Percentiles rank a stretch among this genome's conserved stretches.
Evolutionary conservation across 371 early-diverging fungal species (phyloP).

Genomic region (Lichtheimia ornata): DNA sequence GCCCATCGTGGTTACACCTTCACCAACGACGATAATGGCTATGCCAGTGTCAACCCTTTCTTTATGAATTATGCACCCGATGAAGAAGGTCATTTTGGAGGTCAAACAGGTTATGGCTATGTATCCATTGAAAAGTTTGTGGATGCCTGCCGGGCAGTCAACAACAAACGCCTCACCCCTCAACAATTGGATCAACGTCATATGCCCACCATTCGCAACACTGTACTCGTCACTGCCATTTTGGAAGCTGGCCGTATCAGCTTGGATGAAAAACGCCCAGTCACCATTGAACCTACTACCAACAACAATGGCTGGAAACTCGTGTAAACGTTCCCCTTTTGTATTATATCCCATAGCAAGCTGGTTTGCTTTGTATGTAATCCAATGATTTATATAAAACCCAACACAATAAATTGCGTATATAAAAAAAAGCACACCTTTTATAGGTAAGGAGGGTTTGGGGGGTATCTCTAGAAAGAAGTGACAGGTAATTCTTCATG

Average conservation of each 20-base stretch:
- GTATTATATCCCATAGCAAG: no score
- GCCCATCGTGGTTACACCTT: conserved; percentile 54
- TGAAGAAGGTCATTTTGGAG: conserved; percentile 45
- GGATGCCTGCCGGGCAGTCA: conserved; percentile 34
- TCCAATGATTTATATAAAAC: no score
- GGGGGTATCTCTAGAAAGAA: conserved; percentile 2
- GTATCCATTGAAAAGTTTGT: conserved; percentile 39
- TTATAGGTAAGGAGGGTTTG: no score
- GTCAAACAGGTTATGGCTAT: conserved; percentile 50
- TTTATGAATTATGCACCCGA: conserved; percentile 54
- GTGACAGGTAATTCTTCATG: conserved; percentile 2
- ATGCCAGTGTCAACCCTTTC: conserved; percentile 43
- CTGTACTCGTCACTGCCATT: conserved; percentile 46
- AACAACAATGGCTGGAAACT: conserved; percentile 14
- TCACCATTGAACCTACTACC: conserved; percentile 16
- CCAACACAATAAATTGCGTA: no score
- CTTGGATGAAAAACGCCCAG: conserved; percentile 34
- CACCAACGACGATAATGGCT: conserved; percentile 36
- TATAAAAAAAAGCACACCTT: no score
- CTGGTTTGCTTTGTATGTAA: no score
- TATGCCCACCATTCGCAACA: conserved; percentile 44
- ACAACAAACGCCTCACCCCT: conserved; percentile 19
- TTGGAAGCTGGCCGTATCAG: conserved; percentile 50
- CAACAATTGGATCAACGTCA: conserved; percentile 28
- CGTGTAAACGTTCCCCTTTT: conserved; percentile 7